A percentile compares a stretch with the other conserved stretches of the same genome.
These are phyloP conservation scores for Colletotrichum spinosum DNA, from an alignment of 2,329 filamentous ascomycete species.

Conservation along the genomic window DNA sequence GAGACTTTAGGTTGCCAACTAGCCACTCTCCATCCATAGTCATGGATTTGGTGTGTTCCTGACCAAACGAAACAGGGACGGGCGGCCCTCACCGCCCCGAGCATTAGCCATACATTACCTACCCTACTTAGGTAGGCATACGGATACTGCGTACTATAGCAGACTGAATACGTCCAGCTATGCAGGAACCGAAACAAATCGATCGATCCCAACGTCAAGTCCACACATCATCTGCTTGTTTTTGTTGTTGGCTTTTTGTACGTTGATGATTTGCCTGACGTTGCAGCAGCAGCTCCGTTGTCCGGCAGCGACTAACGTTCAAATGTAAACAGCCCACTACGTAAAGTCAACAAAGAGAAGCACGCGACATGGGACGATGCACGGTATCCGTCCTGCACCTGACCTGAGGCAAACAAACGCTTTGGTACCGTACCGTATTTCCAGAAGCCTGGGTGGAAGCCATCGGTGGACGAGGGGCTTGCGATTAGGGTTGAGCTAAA, in stretches of 20 bases:
- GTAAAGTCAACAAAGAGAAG: constrained; percentile 32
- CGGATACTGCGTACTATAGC: no score
- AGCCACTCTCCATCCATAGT: no score
- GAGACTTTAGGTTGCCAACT: background rate
- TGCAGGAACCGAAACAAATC: constrained; percentile 25
- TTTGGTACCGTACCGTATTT: constrained; percentile 26
- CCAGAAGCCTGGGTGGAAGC: background rate
- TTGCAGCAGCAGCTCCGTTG: constrained; percentile 29
- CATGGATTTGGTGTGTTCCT: background rate
- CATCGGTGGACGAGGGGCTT: background rate
- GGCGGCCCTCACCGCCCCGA: background rate
- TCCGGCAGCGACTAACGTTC: constrained; percentile 21
- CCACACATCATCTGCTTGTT: background rate
- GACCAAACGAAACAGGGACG: constrained; percentile 21
- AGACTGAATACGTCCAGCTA: background rate
- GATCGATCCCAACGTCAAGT: constrained; percentile 6
- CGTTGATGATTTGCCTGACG: constrained; percentile 13
- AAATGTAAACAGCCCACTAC: constrained; percentile 26
- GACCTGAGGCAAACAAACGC: no score
- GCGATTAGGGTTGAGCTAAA: background rate
- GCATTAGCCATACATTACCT: no score
- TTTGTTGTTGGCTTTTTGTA: constrained; percentile 1
- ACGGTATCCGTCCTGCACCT: constrained; percentile 3
- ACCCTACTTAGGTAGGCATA: no score
- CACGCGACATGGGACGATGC: constrained; percentile 37